Percentiles rank a stretch among this genome's conserved stretches.
phyloP scores from a whole-genome alignment of 371 early-diverging fungal genomes.

The Apophysomyces sp. region DNA sequence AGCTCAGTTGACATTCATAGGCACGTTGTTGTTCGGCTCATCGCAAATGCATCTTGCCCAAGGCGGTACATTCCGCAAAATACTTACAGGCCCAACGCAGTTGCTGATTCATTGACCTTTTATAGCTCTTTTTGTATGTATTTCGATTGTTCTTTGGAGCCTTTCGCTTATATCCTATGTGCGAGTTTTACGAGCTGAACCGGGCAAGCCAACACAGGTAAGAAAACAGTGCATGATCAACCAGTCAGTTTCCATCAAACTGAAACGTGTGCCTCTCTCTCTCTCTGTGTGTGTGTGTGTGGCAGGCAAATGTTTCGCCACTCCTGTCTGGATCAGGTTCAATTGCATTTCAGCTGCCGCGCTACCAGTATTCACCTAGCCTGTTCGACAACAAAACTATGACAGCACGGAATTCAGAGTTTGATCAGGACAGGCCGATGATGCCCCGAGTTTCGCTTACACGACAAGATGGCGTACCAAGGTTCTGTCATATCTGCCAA shows the following conservation, averaged over 20 bases:
- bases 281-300: not conserved
- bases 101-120: not conserved
- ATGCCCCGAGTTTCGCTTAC: conserved; percentile 5
- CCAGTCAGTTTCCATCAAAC: too few species aligned
- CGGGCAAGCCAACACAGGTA: conserved; percentile 49
- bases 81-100: not conserved
- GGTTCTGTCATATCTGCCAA: conserved; percentile 53
- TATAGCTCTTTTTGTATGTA: conserved; percentile 29
- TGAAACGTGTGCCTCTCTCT: not conserved
- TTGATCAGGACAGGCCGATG: not conserved
- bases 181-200: conserved; percentile 45
- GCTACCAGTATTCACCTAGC: conserved; percentile 31
- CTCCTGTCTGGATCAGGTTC: not conserved
- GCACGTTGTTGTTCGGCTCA: not conserved
- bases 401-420: not conserved
- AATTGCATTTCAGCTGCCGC: conserved; percentile 11
- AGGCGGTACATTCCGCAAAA: conserved; percentile 30
- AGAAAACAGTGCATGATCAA: not conserved
- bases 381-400: conserved; percentile 21
- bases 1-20: not conserved
- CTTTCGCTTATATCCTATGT: conserved; percentile 45
- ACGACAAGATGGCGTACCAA: conserved; percentile 30
- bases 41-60: conserved; percentile 9
- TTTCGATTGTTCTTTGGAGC: conserved; percentile 44
- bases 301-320: not conserved